phyloP scores from a whole-genome alignment of 2,329 filamentous ascomycete genomes.

The Cladosporium oxysporum region DNA sequence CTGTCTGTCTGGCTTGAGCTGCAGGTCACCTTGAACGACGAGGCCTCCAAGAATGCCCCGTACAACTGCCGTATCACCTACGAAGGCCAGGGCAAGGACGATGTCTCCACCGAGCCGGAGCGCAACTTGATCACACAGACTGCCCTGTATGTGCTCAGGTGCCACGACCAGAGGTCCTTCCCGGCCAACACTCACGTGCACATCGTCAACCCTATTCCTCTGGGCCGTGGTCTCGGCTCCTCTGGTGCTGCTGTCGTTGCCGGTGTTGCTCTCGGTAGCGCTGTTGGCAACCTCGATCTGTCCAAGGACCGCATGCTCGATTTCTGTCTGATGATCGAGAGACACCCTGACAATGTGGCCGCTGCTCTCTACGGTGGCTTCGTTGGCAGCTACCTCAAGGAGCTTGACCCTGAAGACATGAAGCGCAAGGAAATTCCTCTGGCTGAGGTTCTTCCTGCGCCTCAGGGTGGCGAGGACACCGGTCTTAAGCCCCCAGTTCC shows the following conservation, averaged over 20 bases:
- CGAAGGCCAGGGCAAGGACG: slow-evolving; percentile 75
- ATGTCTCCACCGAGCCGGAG: slow-evolving; percentile 81
- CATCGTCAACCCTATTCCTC: slow-evolving; percentile 91
- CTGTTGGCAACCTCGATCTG: slow-evolving; percentile 77
- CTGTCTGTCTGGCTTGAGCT: slow-evolving; percentile 93
- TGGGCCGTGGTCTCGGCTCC: slow-evolving; percentile 90
- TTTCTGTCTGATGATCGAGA: slow-evolving; percentile 94
- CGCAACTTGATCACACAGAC: slow-evolving; percentile 92
- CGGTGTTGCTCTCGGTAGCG: slow-evolving; percentile 88
- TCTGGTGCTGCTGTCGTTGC: slow-evolving; percentile 94
- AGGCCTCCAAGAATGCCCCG: slow-evolving; percentile 56
- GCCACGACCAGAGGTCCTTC: slow-evolving; percentile 83
- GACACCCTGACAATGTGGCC: slow-evolving; percentile 92
- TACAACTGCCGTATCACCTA: slow-evolving; percentile 91
- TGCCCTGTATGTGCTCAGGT: slow-evolving; percentile 90
- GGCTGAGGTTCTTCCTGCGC: slow-evolving; percentile 86
- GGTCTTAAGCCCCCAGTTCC: slow-evolving; percentile 83
- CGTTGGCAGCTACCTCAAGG: slow-evolving; percentile 93
- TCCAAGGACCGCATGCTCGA: slow-evolving; percentile 83
- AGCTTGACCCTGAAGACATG: slow-evolving; percentile 83
- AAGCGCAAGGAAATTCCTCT: slow-evolving; percentile 91
- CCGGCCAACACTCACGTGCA: slow-evolving; percentile 86
- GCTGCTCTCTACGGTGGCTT: slow-evolving; percentile 95
- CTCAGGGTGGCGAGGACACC: slow-evolving; percentile 88
- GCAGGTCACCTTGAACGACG: slow-evolving; percentile 71